Base-by-base conservation (phyloP, 441 rosid genomes). In the Raphanus hybrid region DNA sequence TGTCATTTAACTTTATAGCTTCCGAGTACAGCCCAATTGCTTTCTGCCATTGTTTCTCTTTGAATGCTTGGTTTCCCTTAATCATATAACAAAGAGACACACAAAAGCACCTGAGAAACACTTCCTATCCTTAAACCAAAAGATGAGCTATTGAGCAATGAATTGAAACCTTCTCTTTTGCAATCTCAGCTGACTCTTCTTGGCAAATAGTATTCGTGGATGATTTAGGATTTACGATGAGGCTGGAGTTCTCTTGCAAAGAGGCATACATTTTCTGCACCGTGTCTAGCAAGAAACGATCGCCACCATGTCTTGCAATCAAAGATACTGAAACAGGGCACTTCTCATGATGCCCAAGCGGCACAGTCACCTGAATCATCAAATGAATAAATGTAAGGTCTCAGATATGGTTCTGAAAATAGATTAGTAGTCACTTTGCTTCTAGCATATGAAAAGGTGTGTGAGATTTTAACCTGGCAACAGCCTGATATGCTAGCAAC, bases 401-500 rank as follows among this genome's bases (percentile, higher is more conserved):
- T 64, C 37, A 27, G 45, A n/a, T n/a, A n/a, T n/a, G n/a, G n/a
- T n/a, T n/a, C n/a, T n/a, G n/a, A n/a, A n/a, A 7, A 26, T 26
- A 29, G 20, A 11, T 69, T n/a, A 35, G 67, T 55, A 35, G 68
- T 63, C 10, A 20, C 14, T 55, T 41, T n/a, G 15, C 26, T 48
- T 59, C 64, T 26, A 26, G 1, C 64, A 0, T 26, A 11, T 26
- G 35, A 59, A 26, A 50, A 6, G 45, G 45, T 16, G 11, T 8
- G 39, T 59, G 66, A 76, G 78, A 61, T 64, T 60, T 16, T 55
- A 68, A 95, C 99, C 98, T 96, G 98, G 80, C 98, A 96, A 84
- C 97, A 96, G 71, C 98, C 99, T 5, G 98, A 96, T 57, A 96
- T 74, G 79, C 97, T 93, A 72, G 99, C 94, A 74, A 96, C 82